Evolutionary conservation across 1,139 yeast genomes (phyloP).

Genomic region (Pichia inconspicua): DNA sequence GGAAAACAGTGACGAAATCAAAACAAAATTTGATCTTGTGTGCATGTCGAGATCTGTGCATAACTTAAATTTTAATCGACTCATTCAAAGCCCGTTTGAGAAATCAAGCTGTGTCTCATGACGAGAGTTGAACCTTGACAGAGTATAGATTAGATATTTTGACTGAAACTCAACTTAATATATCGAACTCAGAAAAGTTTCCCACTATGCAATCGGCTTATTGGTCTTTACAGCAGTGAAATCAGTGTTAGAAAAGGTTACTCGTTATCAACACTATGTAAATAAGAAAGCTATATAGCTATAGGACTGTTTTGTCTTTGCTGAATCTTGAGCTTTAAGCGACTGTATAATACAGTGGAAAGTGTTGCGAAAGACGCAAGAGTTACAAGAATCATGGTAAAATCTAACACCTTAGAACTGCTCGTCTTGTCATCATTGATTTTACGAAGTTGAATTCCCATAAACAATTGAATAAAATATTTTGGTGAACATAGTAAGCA

Average conservation of each 20-base stretch:
- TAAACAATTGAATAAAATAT: constrained; percentile 63
- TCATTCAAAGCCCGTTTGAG: too few species aligned
- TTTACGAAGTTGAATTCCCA: constrained; percentile 69
- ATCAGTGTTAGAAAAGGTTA: neutral
- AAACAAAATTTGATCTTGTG: neutral
- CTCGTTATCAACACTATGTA: neutral
- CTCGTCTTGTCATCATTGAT: constrained; percentile 50
- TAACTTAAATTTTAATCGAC: neutral
- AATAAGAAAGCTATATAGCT: neutral
- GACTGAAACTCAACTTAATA: too few species aligned
- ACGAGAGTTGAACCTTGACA: too few species aligned
- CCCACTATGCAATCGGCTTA: too few species aligned
- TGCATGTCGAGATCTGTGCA: too few species aligned
- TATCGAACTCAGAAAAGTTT: too few species aligned
- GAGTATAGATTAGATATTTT: too few species aligned
- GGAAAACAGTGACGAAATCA: neutral
- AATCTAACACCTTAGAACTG: constrained; percentile 43
- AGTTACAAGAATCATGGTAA: constrained; percentile 56
- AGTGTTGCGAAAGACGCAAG: constrained; percentile 49
- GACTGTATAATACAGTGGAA: constrained; percentile 63
- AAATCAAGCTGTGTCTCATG: too few species aligned
- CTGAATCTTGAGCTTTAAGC: constrained; percentile 37
- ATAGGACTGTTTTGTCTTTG: neutral
- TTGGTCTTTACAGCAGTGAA: too few species aligned
- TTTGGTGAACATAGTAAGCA: constrained; percentile 77